These are phyloP conservation scores for Mrakia blollopis DNA, from an alignment of 768 basidiomycete species.

Conservation along the genomic window DNA sequence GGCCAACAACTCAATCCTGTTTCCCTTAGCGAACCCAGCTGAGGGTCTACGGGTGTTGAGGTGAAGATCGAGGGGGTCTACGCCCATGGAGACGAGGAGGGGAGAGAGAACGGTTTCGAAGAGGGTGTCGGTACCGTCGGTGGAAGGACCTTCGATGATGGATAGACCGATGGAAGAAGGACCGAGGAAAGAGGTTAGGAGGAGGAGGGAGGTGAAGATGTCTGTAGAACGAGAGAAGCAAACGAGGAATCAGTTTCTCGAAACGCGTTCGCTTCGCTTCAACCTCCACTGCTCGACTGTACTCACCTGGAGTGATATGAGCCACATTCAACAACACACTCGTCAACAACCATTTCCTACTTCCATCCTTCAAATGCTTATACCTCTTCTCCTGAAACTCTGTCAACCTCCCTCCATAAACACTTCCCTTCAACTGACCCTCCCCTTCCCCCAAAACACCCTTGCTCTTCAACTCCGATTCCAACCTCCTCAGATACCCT, in stretches of 20 bases:
- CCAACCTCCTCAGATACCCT: not conserved
- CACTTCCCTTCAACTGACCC: not conserved
- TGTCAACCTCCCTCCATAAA: not conserved
- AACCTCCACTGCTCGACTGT: no score
- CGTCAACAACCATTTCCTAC: constrained; percentile 23
- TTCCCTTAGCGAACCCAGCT: constrained; percentile 32
- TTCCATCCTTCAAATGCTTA: not conserved
- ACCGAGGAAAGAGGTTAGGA: constrained; percentile 21
- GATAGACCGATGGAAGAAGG: constrained; percentile 15
- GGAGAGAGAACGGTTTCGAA: constrained; percentile 25
- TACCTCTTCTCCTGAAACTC: constrained; percentile 11
- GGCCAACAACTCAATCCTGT: constrained; percentile 42
- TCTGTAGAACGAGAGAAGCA: not conserved
- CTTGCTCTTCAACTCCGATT: not conserved
- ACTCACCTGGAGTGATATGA: not conserved
- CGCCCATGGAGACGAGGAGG: constrained; percentile 25
- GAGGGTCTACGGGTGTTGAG: constrained; percentile 14
- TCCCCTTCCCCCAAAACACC: not conserved
- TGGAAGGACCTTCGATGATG: constrained; percentile 29
- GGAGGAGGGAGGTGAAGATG: constrained; percentile 26
- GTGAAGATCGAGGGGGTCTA: constrained; percentile 13
- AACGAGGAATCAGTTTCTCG: not conserved
- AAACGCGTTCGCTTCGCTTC: no score
- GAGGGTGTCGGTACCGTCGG: constrained; percentile 21
- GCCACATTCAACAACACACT: constrained; percentile 20